Evolutionary conservation across 768 basidiomycete species (phyloP).

Genomic region (Podaxis pistillaris): DNA sequence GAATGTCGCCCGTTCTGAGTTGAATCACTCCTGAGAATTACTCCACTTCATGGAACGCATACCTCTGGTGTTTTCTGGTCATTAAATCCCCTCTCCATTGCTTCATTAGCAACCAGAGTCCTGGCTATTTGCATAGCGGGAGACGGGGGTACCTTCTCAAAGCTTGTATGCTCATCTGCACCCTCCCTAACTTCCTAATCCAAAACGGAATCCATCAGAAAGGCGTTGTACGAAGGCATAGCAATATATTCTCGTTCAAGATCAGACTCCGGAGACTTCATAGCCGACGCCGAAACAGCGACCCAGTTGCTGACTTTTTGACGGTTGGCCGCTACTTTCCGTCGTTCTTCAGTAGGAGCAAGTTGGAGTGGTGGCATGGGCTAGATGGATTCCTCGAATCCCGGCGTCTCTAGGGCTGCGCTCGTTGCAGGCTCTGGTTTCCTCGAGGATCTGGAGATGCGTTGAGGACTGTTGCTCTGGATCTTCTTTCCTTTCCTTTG

Average conservation of each 20-base stretch:
- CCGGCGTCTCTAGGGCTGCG: background rate
- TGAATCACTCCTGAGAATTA: background rate
- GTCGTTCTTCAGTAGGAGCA: background rate
- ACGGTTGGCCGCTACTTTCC: conserved; percentile 1
- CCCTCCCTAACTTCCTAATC: background rate
- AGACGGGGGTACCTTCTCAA: background rate
- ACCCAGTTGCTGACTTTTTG: conserved; percentile 10
- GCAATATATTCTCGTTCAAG: background rate
- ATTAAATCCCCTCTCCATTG: background rate
- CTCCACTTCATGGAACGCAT: background rate
- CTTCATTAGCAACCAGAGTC: background rate
- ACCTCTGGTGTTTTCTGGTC: background rate
- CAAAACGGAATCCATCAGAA: conserved; percentile 6
- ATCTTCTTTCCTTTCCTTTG: background rate
- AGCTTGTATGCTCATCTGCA: background rate
- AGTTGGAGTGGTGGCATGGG: background rate
- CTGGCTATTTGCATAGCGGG: background rate
- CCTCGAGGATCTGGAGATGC: background rate
- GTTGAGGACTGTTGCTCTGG: background rate
- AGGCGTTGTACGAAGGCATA: background rate
- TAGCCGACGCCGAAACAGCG: conserved; percentile 4
- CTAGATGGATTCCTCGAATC: background rate
- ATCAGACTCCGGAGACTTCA: background rate
- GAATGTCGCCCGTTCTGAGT: background rate
- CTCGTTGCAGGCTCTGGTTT: background rate